phyloP scores from a whole-genome alignment of 108 stramenopile genomes.

The Fistulifera pelliculosa region DNA sequence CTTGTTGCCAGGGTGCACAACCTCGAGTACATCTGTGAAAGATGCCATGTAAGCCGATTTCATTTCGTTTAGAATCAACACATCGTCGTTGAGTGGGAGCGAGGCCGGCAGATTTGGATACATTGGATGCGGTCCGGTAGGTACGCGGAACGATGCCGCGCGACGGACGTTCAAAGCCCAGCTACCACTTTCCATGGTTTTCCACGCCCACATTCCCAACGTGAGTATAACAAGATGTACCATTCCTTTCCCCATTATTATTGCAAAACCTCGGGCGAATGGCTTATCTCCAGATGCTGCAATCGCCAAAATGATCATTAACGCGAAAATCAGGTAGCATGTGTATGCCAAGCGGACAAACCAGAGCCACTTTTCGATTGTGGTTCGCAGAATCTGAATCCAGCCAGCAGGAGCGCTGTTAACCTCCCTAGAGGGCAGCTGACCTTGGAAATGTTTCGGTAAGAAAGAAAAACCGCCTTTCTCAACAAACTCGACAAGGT shows the following conservation, averaged over 20 bases:
- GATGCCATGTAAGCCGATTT: slow-evolving; percentile 27
- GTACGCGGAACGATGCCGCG: not conserved
- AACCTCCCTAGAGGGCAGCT: slow-evolving; percentile 11
- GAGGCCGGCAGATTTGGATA: slow-evolving; percentile 7
- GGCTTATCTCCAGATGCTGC: not conserved
- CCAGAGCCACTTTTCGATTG: not conserved
- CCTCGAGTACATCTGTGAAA: slow-evolving; percentile 24
- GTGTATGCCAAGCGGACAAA: not conserved
- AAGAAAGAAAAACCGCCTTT: slow-evolving; percentile 31
- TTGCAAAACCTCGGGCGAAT: not conserved
- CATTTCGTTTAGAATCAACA: slow-evolving; percentile 22
- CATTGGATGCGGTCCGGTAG: no score
- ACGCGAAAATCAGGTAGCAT: not conserved
- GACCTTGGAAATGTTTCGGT: slow-evolving; percentile 25
- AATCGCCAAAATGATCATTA: not conserved
- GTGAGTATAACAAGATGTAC: not conserved
- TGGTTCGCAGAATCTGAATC: not conserved
- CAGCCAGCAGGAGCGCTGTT: not conserved
- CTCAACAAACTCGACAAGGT: slow-evolving; percentile 20
- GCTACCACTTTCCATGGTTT: slow-evolving; percentile 17
- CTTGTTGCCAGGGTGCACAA: slow-evolving; percentile 41
- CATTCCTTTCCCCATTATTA: not conserved
- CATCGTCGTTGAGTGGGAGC: slow-evolving; percentile 23
- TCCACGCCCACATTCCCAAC: slow-evolving; percentile 2
- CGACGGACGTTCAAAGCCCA: slow-evolving; percentile 19